Conservation (phyloP, 441 rosid species). For the Populus trichocarpa region DNA sequence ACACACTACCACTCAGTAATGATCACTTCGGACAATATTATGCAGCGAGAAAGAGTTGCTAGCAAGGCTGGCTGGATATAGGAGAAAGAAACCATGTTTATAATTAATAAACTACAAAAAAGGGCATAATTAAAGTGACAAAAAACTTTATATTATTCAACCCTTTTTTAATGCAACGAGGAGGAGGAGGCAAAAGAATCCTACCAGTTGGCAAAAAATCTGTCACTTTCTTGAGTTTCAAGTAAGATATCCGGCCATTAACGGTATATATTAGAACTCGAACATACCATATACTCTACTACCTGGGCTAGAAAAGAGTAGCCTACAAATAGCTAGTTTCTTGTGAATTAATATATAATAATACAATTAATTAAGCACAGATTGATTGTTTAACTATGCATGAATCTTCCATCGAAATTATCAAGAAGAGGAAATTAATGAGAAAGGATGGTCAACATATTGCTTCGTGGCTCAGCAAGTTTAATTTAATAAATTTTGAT, state of each 20-base stretch:
- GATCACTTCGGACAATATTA: neutral
- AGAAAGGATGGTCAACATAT: neutral
- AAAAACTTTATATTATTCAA: neutral
- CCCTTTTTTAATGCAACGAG: neutral
- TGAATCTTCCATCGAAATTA: neutral
- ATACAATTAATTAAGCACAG: neutral
- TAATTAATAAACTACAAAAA: neutral
- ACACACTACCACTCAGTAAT: neutral
- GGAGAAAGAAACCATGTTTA: neutral
- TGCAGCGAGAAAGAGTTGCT: neutral
- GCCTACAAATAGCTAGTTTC: neutral
- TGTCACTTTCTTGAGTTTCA: conserved; percentile 16
- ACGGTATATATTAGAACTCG: conserved; percentile 7
- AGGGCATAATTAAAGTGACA: neutral
- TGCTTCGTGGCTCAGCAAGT: neutral
- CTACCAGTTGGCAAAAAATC: conserved; percentile 11
- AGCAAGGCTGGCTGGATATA: neutral
- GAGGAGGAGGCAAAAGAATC: conserved; percentile 23
- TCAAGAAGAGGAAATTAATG: neutral
- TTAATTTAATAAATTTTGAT: no score
- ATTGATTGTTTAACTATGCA: neutral
- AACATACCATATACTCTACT: neutral
- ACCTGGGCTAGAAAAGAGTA: neutral
- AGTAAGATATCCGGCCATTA: conserved; percentile 13
- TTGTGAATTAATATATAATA: neutral